A percentile compares a stretch with the other conserved stretches of the same genome.
Evolutionary conservation across 2,329 filamentous ascomycete species (phyloP).

Genomic region (Aspergillus sojae): DNA sequence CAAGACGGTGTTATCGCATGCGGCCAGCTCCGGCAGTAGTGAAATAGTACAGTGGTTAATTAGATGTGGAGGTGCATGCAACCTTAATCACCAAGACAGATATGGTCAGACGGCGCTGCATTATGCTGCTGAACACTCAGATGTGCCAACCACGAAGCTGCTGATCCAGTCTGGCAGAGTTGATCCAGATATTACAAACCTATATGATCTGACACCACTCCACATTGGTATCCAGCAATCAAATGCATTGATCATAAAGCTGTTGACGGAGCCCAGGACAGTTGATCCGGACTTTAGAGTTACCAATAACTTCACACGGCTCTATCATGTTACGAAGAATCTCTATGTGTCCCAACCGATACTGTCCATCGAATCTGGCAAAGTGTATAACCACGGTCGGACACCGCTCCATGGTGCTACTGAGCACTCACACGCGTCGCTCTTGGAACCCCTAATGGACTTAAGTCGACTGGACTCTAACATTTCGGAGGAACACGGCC

Average conservation of each 20-base stretch:
- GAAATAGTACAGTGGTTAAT: neutral
- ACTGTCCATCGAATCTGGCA: neutral
- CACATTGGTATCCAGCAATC: neutral
- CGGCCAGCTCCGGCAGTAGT: neutral
- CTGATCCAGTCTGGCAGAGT: neutral
- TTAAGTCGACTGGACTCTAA: neutral
- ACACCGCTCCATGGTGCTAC: neutral
- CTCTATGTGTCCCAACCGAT: rapidly evolving
- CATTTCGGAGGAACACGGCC: neutral
- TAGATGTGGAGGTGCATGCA: neutral
- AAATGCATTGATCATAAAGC: neutral
- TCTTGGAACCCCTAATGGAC: neutral
- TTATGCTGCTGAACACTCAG: neutral
- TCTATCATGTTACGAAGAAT: neutral
- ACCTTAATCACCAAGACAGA: neutral
- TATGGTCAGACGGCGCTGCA: neutral
- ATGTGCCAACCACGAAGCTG: neutral
- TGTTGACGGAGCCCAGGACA: neutral
- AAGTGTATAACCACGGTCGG: neutral
- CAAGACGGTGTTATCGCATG: neutral
- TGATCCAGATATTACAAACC: neutral
- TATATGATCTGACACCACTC: neutral
- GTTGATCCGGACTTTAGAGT: neutral
- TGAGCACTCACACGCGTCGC: neutral
- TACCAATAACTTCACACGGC: neutral